These are phyloP conservation scores for Stentor coeruleus DNA, from an alignment of 73 alveolate species.

Conservation along the genomic window DNA sequence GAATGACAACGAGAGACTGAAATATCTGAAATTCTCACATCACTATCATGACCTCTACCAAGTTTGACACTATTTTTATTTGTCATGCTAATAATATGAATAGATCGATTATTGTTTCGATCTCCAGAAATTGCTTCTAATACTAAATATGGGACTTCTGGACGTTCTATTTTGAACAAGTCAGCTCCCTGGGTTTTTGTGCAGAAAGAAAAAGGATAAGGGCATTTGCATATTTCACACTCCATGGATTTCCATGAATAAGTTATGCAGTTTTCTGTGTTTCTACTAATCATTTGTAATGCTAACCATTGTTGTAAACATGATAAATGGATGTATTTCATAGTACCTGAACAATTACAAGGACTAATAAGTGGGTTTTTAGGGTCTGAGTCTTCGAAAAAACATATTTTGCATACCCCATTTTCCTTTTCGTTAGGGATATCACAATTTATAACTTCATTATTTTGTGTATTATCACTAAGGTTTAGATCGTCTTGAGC, in stretches of 20 bases:
- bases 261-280: background rate
- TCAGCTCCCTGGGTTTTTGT: background rate
- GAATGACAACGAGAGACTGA: conserved; percentile 65
- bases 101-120: no score
- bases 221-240: conserved; percentile 17
- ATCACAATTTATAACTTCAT: background rate
- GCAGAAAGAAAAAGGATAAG: background rate
- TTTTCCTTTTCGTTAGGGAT: background rate
- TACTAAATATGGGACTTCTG: no score
- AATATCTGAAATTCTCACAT: conserved; percentile 68
- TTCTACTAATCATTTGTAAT: background rate
- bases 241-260: conserved; percentile 8
- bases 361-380: conserved; percentile 52
- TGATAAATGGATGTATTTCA: conserved; percentile 41
- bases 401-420: conserved; percentile 38
- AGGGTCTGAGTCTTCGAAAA: conserved; percentile 25
- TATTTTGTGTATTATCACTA: background rate
- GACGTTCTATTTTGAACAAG: background rate
- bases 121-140: no score
- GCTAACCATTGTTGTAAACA: conserved; percentile 47
- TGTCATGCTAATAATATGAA: no score
- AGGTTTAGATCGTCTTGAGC: background rate
- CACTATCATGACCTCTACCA: conserved; percentile 79
- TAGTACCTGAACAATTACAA: conserved; percentile 48
- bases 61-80: no score